phyloP scores from a whole-genome alignment of 805 yeast genomes.

The Citeromyces matritensis region DNA sequence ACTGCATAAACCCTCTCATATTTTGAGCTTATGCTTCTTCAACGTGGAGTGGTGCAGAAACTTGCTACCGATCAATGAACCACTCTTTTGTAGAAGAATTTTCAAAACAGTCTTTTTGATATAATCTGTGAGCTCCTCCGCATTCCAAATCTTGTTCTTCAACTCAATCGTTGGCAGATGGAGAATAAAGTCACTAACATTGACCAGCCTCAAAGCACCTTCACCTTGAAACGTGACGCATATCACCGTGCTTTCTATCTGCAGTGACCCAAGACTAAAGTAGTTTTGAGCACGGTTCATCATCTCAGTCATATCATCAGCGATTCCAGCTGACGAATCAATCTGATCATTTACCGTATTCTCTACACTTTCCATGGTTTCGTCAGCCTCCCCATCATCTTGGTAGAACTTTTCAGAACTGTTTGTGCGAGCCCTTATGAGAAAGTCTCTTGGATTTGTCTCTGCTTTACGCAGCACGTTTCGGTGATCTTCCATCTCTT shows the following conservation, averaged over 20 bases:
- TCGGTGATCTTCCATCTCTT: too few relatives aligned
- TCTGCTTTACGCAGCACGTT: too few relatives aligned
- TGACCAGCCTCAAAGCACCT: conserved; percentile 52
- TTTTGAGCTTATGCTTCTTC: conserved; percentile 17
- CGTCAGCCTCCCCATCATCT: conserved; percentile 2
- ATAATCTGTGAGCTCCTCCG: conserved; percentile 46
- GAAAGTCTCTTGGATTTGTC: too few relatives aligned
- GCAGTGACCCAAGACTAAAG: conserved; percentile 49
- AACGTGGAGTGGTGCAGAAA: conserved; percentile 20
- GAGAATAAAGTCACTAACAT: conserved; percentile 61
- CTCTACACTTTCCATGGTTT: not conserved
- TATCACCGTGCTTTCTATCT: conserved; percentile 32
- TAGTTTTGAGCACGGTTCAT: conserved; percentile 58
- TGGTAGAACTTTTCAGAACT: too few relatives aligned
- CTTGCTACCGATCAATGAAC: conserved; percentile 68
- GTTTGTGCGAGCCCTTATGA: too few relatives aligned
- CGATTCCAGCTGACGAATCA: too few relatives aligned
- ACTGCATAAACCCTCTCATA: too few relatives aligned
- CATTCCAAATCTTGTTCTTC: conserved; percentile 54
- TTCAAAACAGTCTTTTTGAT: conserved; percentile 50
- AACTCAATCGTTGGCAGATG: conserved; percentile 47
- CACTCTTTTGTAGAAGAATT: conserved; percentile 49
- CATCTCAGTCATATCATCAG: conserved; percentile 36
- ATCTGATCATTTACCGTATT: too few relatives aligned
- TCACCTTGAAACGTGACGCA: conserved; percentile 67